A percentile compares a stretch with the other conserved stretches of the same genome.
Conservation (phyloP, 2,329 filamentous ascomycete genomes). For the Teratosphaeria epicoccoides region DNA sequence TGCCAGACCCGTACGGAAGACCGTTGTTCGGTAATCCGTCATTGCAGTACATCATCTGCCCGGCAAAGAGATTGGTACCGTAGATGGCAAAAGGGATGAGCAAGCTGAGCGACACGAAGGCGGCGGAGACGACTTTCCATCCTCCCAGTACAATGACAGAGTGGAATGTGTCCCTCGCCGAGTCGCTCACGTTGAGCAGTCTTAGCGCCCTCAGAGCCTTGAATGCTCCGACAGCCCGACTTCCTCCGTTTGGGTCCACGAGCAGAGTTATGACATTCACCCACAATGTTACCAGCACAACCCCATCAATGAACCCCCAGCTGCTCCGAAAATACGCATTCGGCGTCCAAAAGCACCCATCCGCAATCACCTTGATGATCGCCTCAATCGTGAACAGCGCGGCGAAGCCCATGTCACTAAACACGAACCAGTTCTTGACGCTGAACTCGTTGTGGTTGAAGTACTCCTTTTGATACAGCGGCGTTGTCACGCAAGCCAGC, state of each 20-base stretch:
- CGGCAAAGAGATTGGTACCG: slow-evolving; percentile 84
- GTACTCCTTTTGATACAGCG: slow-evolving; percentile 84
- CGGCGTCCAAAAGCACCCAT: slow-evolving; percentile 91
- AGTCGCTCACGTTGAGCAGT: slow-evolving; percentile 90
- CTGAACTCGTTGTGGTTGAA: slow-evolving; percentile 34
- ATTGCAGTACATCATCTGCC: slow-evolving; percentile 70
- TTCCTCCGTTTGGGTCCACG: slow-evolving; percentile 70
- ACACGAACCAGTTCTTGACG: slow-evolving; percentile 75
- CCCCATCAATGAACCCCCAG: slow-evolving; percentile 89
- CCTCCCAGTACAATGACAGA: slow-evolving; percentile 88
- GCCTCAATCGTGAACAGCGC: slow-evolving; percentile 78
- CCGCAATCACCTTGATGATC: slow-evolving; percentile 82
- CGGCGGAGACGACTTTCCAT: slow-evolving; percentile 86
- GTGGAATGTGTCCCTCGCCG: slow-evolving; percentile 90
- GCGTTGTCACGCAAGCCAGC: slow-evolving; percentile 86
- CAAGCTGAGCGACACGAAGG: slow-evolving; percentile 86
- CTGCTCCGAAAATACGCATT: slow-evolving; percentile 95
- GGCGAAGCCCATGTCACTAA: slow-evolving; percentile 84
- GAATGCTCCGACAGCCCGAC: slow-evolving; percentile 87
- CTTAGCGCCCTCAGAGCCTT: slow-evolving; percentile 88
- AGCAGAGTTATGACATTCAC: slow-evolving; percentile 82
- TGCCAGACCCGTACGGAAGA: slow-evolving; percentile 9
- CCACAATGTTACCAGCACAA: slow-evolving; percentile 90
- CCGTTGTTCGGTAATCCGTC: slow-evolving; percentile 36
- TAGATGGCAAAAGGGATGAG: slow-evolving; percentile 96